Base-by-base conservation (phyloP, 2,329 filamentous ascomycete species). In the Penicillium sp. region DNA sequence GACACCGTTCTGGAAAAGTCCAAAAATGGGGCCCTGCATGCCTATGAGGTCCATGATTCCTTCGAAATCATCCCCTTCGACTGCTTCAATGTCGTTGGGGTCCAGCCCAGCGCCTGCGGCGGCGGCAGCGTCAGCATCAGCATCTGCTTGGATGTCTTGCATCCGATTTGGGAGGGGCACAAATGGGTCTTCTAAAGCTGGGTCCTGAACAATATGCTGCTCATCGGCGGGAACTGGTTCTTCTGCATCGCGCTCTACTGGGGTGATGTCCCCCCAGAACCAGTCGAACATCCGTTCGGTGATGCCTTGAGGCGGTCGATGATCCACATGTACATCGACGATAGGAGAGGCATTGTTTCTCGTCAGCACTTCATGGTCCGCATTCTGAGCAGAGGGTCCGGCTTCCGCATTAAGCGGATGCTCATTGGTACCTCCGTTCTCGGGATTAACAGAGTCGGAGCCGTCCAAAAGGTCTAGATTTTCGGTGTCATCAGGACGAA, bases 11-110 rank as follows among this genome's bases (percentile, higher is more conserved):
- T 99, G 94, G 62, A 97, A 85, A 6, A 99, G 81, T 2, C 91
- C 91, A 13, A 88, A 87, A 3, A 99, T 80, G 0, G 94, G 94
- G 0, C 94, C 94, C 67, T 95, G 90, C 89, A 99, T 95, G 35
- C 94, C 94, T 55, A 99, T 88, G 14, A 99, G 83, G 71, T 99
- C 94, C 78, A 99, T 86, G 48, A 99, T 90, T 0, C 94, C 94
- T 70, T 99, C 94, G 14, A 99, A 85, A 67, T 99, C 94, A 73
- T 99, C 94, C 9, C 89, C 89, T 62, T 81, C 79, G 14, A 76
- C 70, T n/a, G 74, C 77, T 60, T 81, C 78, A 43, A 71, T 76
- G 57, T 86, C 84, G 42, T 85, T 84, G 11, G 77, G 67, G 64
- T 96, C 90, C 34, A 93, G 19, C 16, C 62, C 87, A 48, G 84